A percentile compares a stretch with the other conserved stretches of the same genome.
phyloP scores from a whole-genome alignment of 768 basidiomycete genomes.

The Lyophyllum atratum region DNA sequence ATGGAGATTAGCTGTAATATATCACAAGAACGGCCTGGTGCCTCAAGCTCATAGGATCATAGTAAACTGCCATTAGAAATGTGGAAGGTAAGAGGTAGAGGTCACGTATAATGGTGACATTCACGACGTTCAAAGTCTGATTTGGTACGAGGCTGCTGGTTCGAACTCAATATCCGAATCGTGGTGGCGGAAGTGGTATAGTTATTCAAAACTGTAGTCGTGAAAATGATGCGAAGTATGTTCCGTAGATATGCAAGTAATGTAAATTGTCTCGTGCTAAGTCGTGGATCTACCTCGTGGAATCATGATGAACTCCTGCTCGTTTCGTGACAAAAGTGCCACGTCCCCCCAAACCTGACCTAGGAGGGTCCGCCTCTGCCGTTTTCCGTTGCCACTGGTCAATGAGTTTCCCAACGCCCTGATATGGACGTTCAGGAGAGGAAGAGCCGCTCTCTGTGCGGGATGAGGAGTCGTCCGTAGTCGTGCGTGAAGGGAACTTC shows the following conservation, averaged over 20 bases:
- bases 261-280: neutral
- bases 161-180: no score
- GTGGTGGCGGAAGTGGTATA: slow-evolving; percentile 1
- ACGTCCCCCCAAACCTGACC: slow-evolving; percentile 29
- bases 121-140: no score
- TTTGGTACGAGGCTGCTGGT: no score
- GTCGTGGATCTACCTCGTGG: slow-evolving; percentile 3
- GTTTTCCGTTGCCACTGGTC: slow-evolving; percentile 88
- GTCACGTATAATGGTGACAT: no score
- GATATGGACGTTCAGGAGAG: slow-evolving; percentile 77
- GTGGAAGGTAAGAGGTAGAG: no score
- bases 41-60: no score
- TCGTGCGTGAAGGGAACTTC: slow-evolving; percentile 19
- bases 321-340: slow-evolving; percentile 41
- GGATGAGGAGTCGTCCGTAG: slow-evolving; percentile 17
- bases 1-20: no score
- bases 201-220: slow-evolving; percentile 10
- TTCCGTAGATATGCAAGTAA: neutral
- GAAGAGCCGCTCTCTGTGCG: slow-evolving; percentile 45
- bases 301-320: slow-evolving; percentile 31
- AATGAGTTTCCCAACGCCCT: slow-evolving; percentile 82
- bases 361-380: slow-evolving; percentile 52
- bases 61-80: no score
- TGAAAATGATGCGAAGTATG: slow-evolving; percentile 13
- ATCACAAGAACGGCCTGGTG: no score